phyloP scores from a whole-genome alignment of 495 filamentous ascomycete genomes.

The Ramalina peruviana region DNA sequence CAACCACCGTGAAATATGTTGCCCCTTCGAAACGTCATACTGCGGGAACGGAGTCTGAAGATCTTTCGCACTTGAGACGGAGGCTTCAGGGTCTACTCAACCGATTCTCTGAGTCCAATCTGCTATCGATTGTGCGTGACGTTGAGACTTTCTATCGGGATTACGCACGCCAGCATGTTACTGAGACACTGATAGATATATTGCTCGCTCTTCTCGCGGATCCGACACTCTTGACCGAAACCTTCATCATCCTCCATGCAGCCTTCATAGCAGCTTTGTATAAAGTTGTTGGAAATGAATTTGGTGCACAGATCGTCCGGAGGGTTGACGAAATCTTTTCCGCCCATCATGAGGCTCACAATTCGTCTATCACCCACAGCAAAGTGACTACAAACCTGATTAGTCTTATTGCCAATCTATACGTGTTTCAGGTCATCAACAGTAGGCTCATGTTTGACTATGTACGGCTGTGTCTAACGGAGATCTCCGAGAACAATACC shows the following conservation, averaged over 20 bases:
- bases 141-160: slow-evolving; percentile 71
- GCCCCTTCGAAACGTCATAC: slow-evolving; percentile 69
- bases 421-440: slow-evolving; percentile 80
- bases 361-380: slow-evolving; percentile 29
- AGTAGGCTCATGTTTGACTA: slow-evolving; percentile 80
- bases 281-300: slow-evolving; percentile 71
- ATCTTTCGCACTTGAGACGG: slow-evolving; percentile 52
- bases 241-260: slow-evolving; percentile 78
- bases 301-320: slow-evolving; percentile 75
- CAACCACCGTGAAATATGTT: slow-evolving; percentile 54
- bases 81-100: slow-evolving; percentile 84
- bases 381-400: slow-evolving; percentile 72
- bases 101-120: slow-evolving; percentile 77
- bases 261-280: slow-evolving; percentile 82
- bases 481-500: slow-evolving; percentile 77
- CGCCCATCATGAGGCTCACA: slow-evolving; percentile 36
- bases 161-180: slow-evolving; percentile 71
- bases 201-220: slow-evolving; percentile 66
- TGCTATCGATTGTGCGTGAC: slow-evolving; percentile 65
- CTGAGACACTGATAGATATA: slow-evolving; percentile 58
- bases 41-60: slow-evolving; percentile 48
- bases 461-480: slow-evolving; percentile 57
- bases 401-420: slow-evolving; percentile 71
- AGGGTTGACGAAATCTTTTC: slow-evolving; percentile 58
- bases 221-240: slow-evolving; percentile 60